A percentile compares a stretch with the other conserved stretches of the same genome.
These are phyloP conservation scores for Zoysia pacifica DNA, from an alignment of 176 grass and related monocot genomes.

Conservation along the genomic window DNA sequence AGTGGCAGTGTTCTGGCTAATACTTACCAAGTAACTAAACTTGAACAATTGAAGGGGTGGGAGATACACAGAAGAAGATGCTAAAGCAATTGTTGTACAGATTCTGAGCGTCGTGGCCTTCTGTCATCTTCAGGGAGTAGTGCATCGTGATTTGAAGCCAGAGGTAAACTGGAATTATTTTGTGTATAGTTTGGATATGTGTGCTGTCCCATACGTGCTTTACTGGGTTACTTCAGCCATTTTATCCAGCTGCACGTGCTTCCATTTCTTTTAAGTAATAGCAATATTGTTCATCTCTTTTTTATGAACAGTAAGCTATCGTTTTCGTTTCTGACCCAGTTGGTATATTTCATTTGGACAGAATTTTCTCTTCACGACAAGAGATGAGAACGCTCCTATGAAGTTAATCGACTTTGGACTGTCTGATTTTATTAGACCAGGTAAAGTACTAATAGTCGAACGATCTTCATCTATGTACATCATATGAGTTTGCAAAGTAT, in stretches of 20 bases:
- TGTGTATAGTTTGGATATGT: conserved; percentile 9
- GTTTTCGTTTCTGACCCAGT: conserved; percentile 29
- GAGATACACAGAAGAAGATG: conserved; percentile 96
- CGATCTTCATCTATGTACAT: conserved; percentile 23
- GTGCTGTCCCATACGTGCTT: neutral
- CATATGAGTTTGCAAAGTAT: conserved; percentile 15
- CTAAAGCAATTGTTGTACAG: conserved; percentile 95
- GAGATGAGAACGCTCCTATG: conserved; percentile 89
- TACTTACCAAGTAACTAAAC: conserved; percentile 40
- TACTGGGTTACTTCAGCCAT: conserved; percentile 13
- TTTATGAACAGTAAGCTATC: neutral
- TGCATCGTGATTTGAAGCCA: conserved; percentile 98
- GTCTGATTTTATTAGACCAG: conserved; percentile 99
- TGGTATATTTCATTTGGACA: conserved; percentile 54
- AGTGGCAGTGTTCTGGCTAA: conserved; percentile 35
- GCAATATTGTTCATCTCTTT: neutral
- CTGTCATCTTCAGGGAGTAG: conserved; percentile 99
- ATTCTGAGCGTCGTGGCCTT: conserved; percentile 91
- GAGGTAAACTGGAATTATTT: conserved; percentile 66
- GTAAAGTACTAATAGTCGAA: conserved; percentile 39
- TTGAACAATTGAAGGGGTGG: conserved; percentile 83
- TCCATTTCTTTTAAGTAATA: conserved; percentile 22
- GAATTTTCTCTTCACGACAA: conserved; percentile 98
- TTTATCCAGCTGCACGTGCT: neutral
- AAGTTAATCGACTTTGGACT: conserved; percentile 99